Conservation (phyloP, 805 yeast genomes). For the Starmerella vitae region DNA sequence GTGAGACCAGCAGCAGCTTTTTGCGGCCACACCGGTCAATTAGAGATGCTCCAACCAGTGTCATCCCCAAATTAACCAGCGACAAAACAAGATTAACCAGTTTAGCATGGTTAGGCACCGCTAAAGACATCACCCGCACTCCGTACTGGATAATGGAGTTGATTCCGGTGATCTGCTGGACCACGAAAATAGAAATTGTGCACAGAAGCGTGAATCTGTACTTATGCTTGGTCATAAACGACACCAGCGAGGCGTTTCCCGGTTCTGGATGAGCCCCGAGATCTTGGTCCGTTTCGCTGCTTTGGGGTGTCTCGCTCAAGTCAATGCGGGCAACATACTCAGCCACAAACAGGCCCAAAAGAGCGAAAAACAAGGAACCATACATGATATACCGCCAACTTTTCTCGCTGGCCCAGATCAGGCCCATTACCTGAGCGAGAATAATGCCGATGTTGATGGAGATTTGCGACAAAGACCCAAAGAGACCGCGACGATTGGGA, state of each 20-base stretch:
- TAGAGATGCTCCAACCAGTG: conserved; percentile 56
- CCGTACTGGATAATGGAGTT: conserved; percentile 90
- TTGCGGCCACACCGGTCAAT: conserved; percentile 69
- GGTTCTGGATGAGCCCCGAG: background rate
- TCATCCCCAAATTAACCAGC: conserved; percentile 56
- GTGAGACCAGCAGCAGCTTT: conserved; percentile 54
- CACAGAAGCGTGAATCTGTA: conserved; percentile 48
- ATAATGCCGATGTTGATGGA: conserved; percentile 76
- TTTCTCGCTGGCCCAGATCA: conserved; percentile 45
- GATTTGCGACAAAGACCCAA: conserved; percentile 86
- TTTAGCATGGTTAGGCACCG: conserved; percentile 61
- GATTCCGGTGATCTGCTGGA: conserved; percentile 89
- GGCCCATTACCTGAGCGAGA: conserved; percentile 61
- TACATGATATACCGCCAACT: conserved; percentile 59
- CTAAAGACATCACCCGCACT: conserved; percentile 59
- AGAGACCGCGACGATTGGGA: conserved; percentile 46
- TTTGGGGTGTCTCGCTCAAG: background rate
- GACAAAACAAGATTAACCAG: conserved; percentile 66
- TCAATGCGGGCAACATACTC: conserved; percentile 25
- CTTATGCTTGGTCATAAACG: conserved; percentile 40
- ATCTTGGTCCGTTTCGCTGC: background rate
- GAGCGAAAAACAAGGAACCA: conserved; percentile 38
- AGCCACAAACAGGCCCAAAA: conserved; percentile 39
- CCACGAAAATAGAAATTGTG: conserved; percentile 57
- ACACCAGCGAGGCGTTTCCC: background rate